Evolutionary conservation across 768 basidiomycete species (phyloP).

Genomic region (Trametes cinnabarina): DNA sequence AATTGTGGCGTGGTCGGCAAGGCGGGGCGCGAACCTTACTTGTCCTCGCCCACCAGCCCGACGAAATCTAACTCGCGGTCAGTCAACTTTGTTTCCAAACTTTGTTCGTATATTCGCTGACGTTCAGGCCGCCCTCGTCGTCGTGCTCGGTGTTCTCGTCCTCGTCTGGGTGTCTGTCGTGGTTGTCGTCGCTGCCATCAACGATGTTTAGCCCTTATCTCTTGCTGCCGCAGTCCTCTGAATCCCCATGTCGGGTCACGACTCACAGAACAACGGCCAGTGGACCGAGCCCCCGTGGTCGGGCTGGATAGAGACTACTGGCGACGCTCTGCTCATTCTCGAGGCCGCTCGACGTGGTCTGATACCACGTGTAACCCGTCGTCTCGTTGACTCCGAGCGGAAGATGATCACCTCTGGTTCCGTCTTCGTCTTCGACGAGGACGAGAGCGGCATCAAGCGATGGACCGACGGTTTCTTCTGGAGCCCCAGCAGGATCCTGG

Average conservation of each 20-base stretch:
- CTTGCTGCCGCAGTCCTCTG: constrained; percentile 7
- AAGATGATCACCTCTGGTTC: constrained; percentile 91
- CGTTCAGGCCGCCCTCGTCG: constrained; percentile 31
- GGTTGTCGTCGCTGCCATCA: constrained; percentile 12
- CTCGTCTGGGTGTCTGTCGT: not conserved
- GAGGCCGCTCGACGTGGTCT: constrained; percentile 89
- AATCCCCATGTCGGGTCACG: constrained; percentile 23
- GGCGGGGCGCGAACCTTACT: constrained; percentile 30
- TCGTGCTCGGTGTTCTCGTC: constrained; percentile 21
- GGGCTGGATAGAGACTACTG: constrained; percentile 94
- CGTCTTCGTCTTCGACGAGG: constrained; percentile 97
- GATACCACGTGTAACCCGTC: constrained; percentile 88
- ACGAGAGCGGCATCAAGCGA: constrained; percentile 94
- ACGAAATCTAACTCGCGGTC: constrained; percentile 64
- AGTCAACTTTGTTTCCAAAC: constrained; percentile 71
- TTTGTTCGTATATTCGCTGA: constrained; percentile 52
- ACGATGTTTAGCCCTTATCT: constrained; percentile 22
- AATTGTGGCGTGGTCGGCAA: constrained; percentile 23
- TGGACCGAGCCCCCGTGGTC: constrained; percentile 91
- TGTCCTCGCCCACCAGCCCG: constrained; percentile 27
- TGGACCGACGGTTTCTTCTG: constrained; percentile 99
- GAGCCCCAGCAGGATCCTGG: constrained; percentile 89
- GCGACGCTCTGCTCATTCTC: constrained; percentile 94
- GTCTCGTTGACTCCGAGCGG: constrained; percentile 89
- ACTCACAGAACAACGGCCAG: constrained; percentile 29